phyloP scores from a whole-genome alignment of 2,329 filamentous ascomycete genomes.

The Fonsecaea erecta region DNA sequence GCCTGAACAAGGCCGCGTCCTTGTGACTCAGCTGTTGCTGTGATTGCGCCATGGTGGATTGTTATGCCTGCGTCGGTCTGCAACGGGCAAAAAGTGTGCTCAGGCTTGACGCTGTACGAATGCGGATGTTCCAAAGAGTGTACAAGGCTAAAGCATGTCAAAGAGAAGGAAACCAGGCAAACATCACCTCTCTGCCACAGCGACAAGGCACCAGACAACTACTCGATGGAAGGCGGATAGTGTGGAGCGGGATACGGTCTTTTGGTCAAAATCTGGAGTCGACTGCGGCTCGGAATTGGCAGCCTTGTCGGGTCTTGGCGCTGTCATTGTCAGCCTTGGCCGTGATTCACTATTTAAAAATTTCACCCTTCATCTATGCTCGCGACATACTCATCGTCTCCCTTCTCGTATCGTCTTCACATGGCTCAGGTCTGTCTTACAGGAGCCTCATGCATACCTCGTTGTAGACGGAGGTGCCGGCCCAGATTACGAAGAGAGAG shows the following conservation, averaged over 20 bases:
- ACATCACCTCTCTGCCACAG: conserved; percentile 12
- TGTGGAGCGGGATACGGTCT: background rate
- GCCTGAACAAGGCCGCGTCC: conserved; percentile 91
- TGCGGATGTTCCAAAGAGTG: conserved; percentile 19
- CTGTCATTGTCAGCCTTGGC: background rate
- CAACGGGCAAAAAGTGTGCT: background rate
- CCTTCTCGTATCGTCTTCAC: too few species aligned
- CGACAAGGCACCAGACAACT: conserved; percentile 4
- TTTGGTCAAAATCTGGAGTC: conserved; percentile 1
- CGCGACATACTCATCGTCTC: too few species aligned
- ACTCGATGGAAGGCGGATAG: conserved; percentile 2
- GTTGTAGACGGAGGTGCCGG: too few species aligned
- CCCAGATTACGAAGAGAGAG: too few species aligned
- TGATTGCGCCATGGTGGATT: conserved; percentile 35
- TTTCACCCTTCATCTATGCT: too few species aligned
- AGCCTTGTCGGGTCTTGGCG: conserved; percentile 16
- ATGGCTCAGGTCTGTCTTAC: too few species aligned
- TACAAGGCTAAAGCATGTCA: conserved; percentile 27
- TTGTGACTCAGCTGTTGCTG: conserved; percentile 66
- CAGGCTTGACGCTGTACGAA: conserved; percentile 9
- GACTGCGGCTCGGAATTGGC: conserved; percentile 1
- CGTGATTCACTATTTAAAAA: background rate
- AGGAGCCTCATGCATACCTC: too few species aligned
- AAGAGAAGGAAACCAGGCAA: background rate
- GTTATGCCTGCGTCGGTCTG: background rate